Evolutionary conservation across 352 stramenopile genomes (phyloP), one percentile per base, ranked within the genome.

Genomic region (Phytophthora fragariae): DNA sequence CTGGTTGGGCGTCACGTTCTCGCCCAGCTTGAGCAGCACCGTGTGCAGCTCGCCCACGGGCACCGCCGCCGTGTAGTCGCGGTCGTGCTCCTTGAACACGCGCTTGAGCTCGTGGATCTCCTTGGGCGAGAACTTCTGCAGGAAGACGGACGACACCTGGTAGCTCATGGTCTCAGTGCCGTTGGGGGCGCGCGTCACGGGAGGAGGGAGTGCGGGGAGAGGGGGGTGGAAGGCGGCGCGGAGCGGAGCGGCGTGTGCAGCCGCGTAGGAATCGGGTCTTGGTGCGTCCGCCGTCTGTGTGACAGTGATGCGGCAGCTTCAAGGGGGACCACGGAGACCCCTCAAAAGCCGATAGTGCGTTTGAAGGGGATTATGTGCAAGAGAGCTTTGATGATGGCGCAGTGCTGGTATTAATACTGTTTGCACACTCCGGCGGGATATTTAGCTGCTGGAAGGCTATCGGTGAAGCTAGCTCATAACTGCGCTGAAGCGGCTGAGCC

Each of bases 41-140:
- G 75, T 84, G 61, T 82, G 75, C 15, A 95, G 63, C 21, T 95
- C 83, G 4, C 8, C 39, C 33, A 77, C 57, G 8, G 80, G 63
- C 47, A 95, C 84, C 10, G 84, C 85, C 5, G 85, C 90, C 12
- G 77, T 77, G 54, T 84, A 86, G 76, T 97, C 85, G 57, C 65
- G 70, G 74, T 97, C 90, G 60, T 94, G 90, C 79, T 93, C 84
- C 63, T 93, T 93, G 75, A 97, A 97, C 35, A 92, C 85, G 67
- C 85, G 82, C 75, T 95, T 94, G 72, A 94, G 80, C 73, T 95
- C 86, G 68, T 95, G 84, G 76, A 94, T 95, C 76, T 97, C 90
- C 70, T 92, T 93, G 71, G 89, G 90, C 65, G 87, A 90, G 69
- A 96, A 95, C 70, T 95, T 95, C 65, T 95, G 89, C 57, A 96